These are phyloP conservation scores for Eucalyptus polyanthemos DNA, from an alignment of 345 rosid genomes.

Conservation along the genomic window DNA sequence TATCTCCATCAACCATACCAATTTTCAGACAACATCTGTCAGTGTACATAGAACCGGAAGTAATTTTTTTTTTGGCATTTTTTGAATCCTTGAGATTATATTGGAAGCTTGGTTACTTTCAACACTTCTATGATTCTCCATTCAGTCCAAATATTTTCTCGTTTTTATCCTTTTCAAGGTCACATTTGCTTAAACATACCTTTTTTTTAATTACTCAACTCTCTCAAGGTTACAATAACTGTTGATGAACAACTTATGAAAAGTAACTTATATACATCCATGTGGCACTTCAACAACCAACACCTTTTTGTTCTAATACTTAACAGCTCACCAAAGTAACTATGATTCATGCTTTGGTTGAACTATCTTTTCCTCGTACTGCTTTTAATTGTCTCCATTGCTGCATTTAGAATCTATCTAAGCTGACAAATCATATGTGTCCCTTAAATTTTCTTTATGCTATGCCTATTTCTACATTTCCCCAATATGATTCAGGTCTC, in stretches of 20 bases:
- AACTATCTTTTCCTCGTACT: neutral
- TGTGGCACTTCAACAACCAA: neutral
- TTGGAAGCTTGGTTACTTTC: neutral
- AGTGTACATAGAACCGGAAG: neutral
- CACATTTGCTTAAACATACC: neutral
- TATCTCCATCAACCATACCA: neutral
- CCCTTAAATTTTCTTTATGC: neutral
- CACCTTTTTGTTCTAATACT: neutral
- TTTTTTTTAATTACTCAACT: neutral
- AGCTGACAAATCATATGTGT: neutral
- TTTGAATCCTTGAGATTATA: neutral
- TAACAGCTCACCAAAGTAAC: neutral
- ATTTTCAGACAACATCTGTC: neutral
- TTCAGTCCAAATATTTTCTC: neutral
- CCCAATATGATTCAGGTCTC: neutral
- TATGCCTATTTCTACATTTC: neutral
- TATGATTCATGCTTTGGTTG: neutral
- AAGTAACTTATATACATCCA: neutral
- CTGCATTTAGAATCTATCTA: neutral
- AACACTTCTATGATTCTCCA: neutral
- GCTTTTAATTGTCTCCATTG: neutral
- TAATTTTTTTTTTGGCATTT: neutral
- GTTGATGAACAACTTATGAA: neutral
- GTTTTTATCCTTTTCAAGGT: neutral
- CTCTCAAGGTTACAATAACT: neutral